Base-by-base conservation (phyloP, 352 stramenopile genomes). In the Globisporangium cylindrosporum region DNA sequence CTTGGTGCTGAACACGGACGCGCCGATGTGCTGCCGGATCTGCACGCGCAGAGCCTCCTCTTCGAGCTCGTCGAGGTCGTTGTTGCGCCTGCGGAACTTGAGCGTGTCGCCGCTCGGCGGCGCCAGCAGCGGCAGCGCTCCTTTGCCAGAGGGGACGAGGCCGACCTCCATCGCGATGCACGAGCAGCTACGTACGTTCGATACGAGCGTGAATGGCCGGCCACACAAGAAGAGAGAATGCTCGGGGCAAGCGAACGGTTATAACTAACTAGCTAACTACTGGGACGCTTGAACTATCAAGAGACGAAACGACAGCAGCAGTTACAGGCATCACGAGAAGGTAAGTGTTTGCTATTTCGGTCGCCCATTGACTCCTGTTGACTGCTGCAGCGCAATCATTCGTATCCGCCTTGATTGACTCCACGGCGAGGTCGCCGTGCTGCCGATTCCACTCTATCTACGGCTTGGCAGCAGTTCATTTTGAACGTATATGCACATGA, bases 11-110 rank as follows among this genome's bases (percentile, higher is more conserved):
- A 41, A 36, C 15, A 66, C 60, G 3, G 66, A 61, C 3, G 65
- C 68, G 22, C 74, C 76, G 49, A 83, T 75, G 63, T 83, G 76
- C 68, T 86, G 76, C 27, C 78, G 78, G 51, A 83, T 74, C 67
- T 83, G 73, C 29, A 75, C 70, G 18, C 78, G 76, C 63, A 83
- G 59, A 41, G 76, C 73, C 55, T 86, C 78, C 14, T 85, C 78
- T 58, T 83, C 69, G 48, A 70, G 53, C 61, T 86, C 78, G 53
- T 86, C 76, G 27, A 86, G 76, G 22, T 80, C 76, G 53, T 84
- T 86, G 58, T 77, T 56, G 25, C 78, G 78, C 46, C 77, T 74
- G 46, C 74, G 76, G 58, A 74, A 81, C 49, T 78, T 75, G 48
- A 72, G 66, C 24, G 78, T 76, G 25, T 79, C 70, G 48, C 78